Evolutionary conservation across 2,329 filamentous ascomycete species (phyloP).

Genomic region (Cercospora zeina): DNA sequence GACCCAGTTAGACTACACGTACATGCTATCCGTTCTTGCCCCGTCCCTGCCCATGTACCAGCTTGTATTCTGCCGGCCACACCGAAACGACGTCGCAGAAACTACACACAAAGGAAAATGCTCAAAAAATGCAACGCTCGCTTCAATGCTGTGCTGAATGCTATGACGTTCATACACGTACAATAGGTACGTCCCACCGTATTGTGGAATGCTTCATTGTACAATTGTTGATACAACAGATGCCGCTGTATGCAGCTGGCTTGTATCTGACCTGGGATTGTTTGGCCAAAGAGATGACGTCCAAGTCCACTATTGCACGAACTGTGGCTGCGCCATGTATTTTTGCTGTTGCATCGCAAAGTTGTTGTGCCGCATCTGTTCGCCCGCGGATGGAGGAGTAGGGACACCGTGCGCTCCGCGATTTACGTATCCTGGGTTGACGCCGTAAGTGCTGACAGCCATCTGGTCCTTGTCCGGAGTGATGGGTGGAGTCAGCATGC

Average conservation of each 20-base stretch:
- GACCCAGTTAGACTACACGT: slow-evolving; percentile 19
- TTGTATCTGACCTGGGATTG: neutral
- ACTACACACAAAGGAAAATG: slow-evolving; percentile 34
- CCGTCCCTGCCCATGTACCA: slow-evolving; percentile 9
- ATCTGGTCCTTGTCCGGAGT: slow-evolving; percentile 64
- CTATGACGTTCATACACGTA: slow-evolving; percentile 35
- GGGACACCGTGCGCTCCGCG: slow-evolving; percentile 32
- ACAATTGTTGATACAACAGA: slow-evolving; percentile 31
- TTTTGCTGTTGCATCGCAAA: slow-evolving; percentile 24
- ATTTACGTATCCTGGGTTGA: slow-evolving; percentile 33
- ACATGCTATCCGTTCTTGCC: slow-evolving; percentile 23
- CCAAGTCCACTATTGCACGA: slow-evolving; percentile 33
- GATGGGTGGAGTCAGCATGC: slow-evolving; percentile 82
- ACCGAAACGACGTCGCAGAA: slow-evolving; percentile 13
- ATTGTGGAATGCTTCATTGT: slow-evolving; percentile 15
- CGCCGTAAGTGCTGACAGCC: slow-evolving; percentile 29
- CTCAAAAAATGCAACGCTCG: slow-evolving; percentile 37
- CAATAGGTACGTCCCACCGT: slow-evolving; percentile 15
- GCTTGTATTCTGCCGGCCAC: slow-evolving; percentile 18
- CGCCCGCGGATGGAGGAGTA: slow-evolving; percentile 39
- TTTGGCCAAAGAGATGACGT: neutral
- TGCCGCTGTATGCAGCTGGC: slow-evolving; percentile 17
- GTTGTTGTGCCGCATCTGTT: slow-evolving; percentile 32
- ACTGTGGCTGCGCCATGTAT: slow-evolving; percentile 36
- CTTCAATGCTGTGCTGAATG: slow-evolving; percentile 38